Conservation (phyloP, 306 rosid species). For the Glycine soja region DNA sequence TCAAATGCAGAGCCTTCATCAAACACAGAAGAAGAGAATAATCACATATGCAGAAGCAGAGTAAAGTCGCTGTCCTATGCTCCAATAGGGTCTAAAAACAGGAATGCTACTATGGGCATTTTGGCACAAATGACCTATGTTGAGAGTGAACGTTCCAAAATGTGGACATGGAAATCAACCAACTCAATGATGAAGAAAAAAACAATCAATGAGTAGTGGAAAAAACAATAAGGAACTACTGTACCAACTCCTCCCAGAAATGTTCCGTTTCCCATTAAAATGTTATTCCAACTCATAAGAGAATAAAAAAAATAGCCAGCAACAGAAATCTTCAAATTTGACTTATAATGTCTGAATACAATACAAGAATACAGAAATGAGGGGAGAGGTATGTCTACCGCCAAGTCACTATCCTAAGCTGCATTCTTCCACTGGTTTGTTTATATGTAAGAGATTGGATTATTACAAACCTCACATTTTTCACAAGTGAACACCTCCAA, state of each 20-base stretch:
- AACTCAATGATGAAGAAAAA: constrained; percentile 22
- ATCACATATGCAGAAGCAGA: not conserved
- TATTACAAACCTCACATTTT: constrained; percentile 27
- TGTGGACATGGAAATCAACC: constrained; percentile 20
- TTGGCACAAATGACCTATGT: not conserved
- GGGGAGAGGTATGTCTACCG: constrained; percentile 12
- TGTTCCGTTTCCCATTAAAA: not conserved
- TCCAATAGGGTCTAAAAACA: not conserved
- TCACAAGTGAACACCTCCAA: constrained; percentile 16
- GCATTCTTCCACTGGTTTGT: constrained; percentile 29
- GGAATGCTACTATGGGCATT: not conserved
- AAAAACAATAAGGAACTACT: constrained; percentile 12
- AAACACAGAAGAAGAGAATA: not conserved
- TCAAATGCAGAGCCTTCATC: not conserved
- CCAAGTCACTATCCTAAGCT: constrained; percentile 22
- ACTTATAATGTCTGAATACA: not conserved
- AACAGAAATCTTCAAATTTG: constrained; percentile 1
- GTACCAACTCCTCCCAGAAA: not conserved
- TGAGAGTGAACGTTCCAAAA: not conserved
- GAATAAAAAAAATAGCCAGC: constrained; percentile 15
- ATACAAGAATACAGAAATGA: constrained; percentile 17
- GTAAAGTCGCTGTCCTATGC: not conserved
- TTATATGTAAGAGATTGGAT: constrained; percentile 20
- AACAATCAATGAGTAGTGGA: not conserved
- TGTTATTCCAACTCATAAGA: constrained; percentile 26